phyloP scores from a whole-genome alignment of 2,329 filamentous ascomycete genomes.

The Sordariomycetes sp. region DNA sequence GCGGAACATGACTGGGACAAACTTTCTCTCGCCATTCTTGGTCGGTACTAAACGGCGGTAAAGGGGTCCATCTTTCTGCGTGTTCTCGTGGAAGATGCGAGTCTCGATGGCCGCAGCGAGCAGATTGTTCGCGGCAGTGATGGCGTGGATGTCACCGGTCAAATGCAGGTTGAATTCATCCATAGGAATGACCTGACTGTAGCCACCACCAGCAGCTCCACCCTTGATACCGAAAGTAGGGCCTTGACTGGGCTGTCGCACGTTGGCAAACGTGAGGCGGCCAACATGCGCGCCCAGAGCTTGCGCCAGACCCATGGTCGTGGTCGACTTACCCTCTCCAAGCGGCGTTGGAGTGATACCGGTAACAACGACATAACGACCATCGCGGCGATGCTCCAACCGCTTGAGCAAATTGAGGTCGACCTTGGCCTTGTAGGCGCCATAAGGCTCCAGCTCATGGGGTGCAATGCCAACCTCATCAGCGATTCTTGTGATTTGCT shows the following conservation, averaged over 20 bases:
- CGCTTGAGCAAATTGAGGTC: conserved; percentile 74
- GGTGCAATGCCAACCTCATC: conserved; percentile 77
- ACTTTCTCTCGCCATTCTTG: conserved; percentile 84
- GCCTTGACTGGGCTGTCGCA: conserved; percentile 92
- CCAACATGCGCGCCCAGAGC: conserved; percentile 83
- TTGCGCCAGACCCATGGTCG: conserved; percentile 90
- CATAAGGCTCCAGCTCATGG: conserved; percentile 91
- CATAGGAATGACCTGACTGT: conserved; percentile 99
- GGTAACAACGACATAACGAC: conserved; percentile 84
- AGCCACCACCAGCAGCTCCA: conserved; percentile 91
- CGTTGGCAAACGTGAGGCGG: conserved; percentile 88
- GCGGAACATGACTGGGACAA: conserved; percentile 85
- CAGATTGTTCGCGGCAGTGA: conserved; percentile 94
- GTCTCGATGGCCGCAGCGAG: conserved; percentile 95
- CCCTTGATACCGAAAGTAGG: conserved; percentile 99
- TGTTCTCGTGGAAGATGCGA: conserved; percentile 95
- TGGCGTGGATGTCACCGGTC: conserved; percentile 95
- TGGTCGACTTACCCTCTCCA: conserved; percentile 96
- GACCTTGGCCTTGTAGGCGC: conserved; percentile 92
- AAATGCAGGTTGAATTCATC: conserved; percentile 98
- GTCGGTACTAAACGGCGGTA: conserved; percentile 80
- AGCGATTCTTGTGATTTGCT: conserved; percentile 78
- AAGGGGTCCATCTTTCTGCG: conserved; percentile 81
- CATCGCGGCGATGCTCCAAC: conserved; percentile 77
- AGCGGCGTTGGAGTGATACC: conserved; percentile 95